Percentiles rank a stretch among this genome's conserved stretches.
Conservation (phyloP, 2,329 filamentous ascomycete species). For the Monilinia fructigena region DNA sequence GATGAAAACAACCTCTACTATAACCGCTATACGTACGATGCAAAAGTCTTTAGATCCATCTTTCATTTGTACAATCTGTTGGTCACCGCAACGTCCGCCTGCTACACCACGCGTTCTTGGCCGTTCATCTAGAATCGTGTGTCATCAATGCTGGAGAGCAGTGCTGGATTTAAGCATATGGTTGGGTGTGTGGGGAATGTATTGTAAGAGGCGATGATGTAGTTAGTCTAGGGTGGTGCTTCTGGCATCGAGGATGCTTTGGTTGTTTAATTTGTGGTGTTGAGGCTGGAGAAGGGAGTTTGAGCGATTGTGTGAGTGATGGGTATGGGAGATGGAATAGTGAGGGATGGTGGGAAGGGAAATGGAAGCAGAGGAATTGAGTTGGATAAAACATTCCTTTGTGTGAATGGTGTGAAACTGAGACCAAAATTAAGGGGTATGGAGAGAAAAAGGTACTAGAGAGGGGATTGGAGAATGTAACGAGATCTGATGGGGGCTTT, state of each 20-base stretch:
- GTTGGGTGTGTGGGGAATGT: conserved; percentile 57
- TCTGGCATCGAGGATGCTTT: conserved; percentile 58
- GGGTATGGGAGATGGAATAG: conserved; percentile 1
- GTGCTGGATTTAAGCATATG: conserved; percentile 56
- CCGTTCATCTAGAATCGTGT: conserved; percentile 50
- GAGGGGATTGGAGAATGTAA: conserved; percentile 47
- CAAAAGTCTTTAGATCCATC: conserved; percentile 27
- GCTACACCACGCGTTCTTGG: conserved; percentile 45
- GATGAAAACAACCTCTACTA: background rate
- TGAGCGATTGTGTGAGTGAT: conserved; percentile 6
- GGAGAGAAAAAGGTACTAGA: conserved; percentile 41
- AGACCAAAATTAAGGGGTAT: conserved; percentile 35
- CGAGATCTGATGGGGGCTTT: conserved; percentile 49
- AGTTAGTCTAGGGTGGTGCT: conserved; percentile 60
- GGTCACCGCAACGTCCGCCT: conserved; percentile 44
- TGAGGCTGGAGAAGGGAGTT: conserved; percentile 36
- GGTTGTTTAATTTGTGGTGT: conserved; percentile 55
- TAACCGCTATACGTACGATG: background rate
- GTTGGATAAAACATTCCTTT: conserved; percentile 49
- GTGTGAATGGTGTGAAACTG: conserved; percentile 49
- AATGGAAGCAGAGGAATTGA: conserved; percentile 41
- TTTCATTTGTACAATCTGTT: conserved; percentile 59
- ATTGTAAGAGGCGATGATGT: conserved; percentile 54
- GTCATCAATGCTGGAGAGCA: conserved; percentile 47
- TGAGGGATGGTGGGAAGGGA: conserved; percentile 21